Evolutionary conservation across 164 flowering plant genomes (phyloP), one percentile per base, ranked within the genome.

Genomic region (Vitis riparia): DNA sequence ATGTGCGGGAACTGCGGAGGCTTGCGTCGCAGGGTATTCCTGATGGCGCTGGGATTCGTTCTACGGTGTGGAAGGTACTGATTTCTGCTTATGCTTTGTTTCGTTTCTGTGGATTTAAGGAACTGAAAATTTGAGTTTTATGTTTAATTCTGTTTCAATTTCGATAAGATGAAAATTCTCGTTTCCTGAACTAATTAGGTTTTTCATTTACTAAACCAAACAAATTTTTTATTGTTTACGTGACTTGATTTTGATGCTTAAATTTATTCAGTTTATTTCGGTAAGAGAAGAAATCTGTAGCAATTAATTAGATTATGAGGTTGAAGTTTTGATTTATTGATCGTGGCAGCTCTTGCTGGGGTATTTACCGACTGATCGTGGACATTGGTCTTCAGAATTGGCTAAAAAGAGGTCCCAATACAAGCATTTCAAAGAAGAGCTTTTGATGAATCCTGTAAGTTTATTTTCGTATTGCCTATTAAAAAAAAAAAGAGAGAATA

Each of bases 401-500:
- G 80, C 88, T 49, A 93, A 89, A 83, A 93, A 95, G 82, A 85
- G 99, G 65, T 80, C 93, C 32, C 97, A 95, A 76, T 95, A 95
- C 81, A 85, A 83, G 76, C 89, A 85, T 69, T 93, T 93, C 62
- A 93, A 87, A 68, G 97, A 91, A 53, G 99, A 95, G 69, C 89
- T 95, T 72, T 79, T 95, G 74, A 84, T 89, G 87, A 93, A 89
- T 81, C 99, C 99, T 68, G 99, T 95, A 84, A 83, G 91, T 78
- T 37, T 37, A 37, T 37, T 37, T 6, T 37, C 50, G 61, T 30
- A 37, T 27, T 64, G 56, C 14, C 3, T 9, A 16, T 58, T 17
- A 37, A 37, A 37, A 37, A 6, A n/a, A n/a, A 6, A 37, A 37
- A 37, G 44, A 37, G 44, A 37, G 44, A 37, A 37, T 37, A 23